Evolutionary conservation across 140 eudicot genomes (phyloP).

Genomic region (Oenanthe javanica): DNA sequence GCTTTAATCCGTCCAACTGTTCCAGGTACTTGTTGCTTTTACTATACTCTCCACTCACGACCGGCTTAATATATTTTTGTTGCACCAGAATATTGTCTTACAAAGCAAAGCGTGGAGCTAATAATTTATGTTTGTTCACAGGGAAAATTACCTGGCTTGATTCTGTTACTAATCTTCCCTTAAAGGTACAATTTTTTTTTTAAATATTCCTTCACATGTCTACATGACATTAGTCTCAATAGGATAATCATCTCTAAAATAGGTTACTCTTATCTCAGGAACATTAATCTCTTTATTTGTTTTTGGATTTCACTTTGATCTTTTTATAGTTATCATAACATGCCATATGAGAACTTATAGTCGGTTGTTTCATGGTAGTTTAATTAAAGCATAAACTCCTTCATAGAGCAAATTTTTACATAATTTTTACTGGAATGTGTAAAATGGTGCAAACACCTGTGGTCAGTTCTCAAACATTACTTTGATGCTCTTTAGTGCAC

Average conservation of each 20-base stretch:
- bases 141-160: slow-evolving; percentile 89
- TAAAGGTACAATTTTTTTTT: slow-evolving; percentile 38
- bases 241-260: background rate
- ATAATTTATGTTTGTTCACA: slow-evolving; percentile 24
- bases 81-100: slow-evolving; percentile 8
- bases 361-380: background rate
- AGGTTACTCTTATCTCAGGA: background rate
- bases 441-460: background rate
- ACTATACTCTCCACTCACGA: background rate
- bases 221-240: background rate
- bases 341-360: background rate
- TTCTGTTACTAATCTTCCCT: slow-evolving; percentile 87
- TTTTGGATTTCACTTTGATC: background rate
- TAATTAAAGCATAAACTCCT: background rate
- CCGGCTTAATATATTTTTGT: background rate
- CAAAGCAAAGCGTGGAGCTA: background rate
- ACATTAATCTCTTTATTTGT: background rate
- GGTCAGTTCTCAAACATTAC: background rate
- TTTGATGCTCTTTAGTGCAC: background rate
- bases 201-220: background rate
- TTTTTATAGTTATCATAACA: background rate
- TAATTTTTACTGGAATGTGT: background rate
- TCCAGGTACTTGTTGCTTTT: slow-evolving; percentile 50
- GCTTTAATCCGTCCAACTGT: slow-evolving; percentile 86
- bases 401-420: background rate